Percentiles rank a stretch among this genome's conserved stretches.
Evolutionary conservation across 305 asterid species (phyloP).

Genomic region (Euphrasia arctica): DNA sequence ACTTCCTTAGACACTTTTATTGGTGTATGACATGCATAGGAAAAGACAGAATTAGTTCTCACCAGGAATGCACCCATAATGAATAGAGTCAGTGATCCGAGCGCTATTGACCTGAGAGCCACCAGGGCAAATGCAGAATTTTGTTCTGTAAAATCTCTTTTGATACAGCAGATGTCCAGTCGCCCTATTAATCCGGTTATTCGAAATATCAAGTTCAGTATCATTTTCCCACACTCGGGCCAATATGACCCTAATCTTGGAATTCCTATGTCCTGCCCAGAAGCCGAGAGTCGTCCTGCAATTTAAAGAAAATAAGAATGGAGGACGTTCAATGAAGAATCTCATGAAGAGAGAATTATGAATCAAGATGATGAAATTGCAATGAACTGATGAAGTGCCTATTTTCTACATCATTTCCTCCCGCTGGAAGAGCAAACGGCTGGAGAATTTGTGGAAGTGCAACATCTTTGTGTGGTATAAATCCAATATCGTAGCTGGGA

Average conservation of each 20-base stretch:
- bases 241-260: slow-evolving; percentile 85
- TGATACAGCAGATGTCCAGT: slow-evolving; percentile 83
- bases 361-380: slow-evolving; percentile 10
- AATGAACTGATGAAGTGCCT: slow-evolving; percentile 40
- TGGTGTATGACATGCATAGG: background rate
- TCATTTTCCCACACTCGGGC: slow-evolving; percentile 97
- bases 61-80: slow-evolving; percentile 96
- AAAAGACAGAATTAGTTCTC: slow-evolving; percentile 29
- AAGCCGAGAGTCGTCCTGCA: slow-evolving; percentile 91
- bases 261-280: slow-evolving; percentile 98
- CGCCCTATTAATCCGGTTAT: slow-evolving; percentile 86
- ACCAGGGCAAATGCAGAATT: slow-evolving; percentile 98
- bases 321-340: slow-evolving; percentile 14
- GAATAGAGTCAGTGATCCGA: slow-evolving; percentile 88
- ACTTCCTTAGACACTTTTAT: slow-evolving; percentile 19
- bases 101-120: slow-evolving; percentile 99
- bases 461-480: slow-evolving; percentile 95
- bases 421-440: slow-evolving; percentile 95
- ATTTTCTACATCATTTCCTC: slow-evolving; percentile 88
- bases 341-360: background rate
- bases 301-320: slow-evolving; percentile 13
- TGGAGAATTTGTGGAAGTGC: slow-evolving; percentile 96
- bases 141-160: slow-evolving; percentile 79
- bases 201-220: slow-evolving; percentile 82
- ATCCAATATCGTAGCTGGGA: slow-evolving; percentile 96